Evolutionary conservation across 139 green algal genomes (phyloP).

Genomic region (Edaphochlamys debaryana): DNA sequence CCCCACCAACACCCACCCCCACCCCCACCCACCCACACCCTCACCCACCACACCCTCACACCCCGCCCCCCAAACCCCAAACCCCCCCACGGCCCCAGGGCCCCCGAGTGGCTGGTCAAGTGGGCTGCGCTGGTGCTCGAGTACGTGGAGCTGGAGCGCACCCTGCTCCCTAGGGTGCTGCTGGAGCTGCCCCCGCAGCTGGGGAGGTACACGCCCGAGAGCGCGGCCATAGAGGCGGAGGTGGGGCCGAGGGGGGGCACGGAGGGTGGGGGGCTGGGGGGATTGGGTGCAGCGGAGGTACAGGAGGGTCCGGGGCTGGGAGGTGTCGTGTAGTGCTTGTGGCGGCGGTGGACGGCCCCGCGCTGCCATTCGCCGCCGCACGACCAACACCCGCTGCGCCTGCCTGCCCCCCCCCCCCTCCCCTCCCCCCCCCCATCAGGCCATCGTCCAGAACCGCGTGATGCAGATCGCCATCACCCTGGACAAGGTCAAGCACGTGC

Average conservation of each 20-base stretch:
- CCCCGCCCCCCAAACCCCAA: neutral
- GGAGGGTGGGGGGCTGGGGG: neutral
- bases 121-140: slow-evolving; percentile 80
- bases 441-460: slow-evolving; percentile 76
- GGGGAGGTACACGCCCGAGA: slow-evolving; percentile 34
- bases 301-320: no score
- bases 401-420: neutral
- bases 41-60: neutral
- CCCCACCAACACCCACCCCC: neutral
- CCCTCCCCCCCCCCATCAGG: neutral
- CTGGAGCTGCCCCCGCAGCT: slow-evolving; percentile 53
- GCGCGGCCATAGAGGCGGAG: no score
- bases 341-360: neutral
- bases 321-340: neutral
- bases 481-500: slow-evolving; percentile 87
- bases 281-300: no score
- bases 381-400: neutral
- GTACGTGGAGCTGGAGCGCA: slow-evolving; percentile 80
- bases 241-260: slow-evolving; percentile 27
- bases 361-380: neutral
- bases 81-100: neutral
- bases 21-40: neutral
- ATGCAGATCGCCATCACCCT: slow-evolving; percentile 91
- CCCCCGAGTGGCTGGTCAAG: slow-evolving; percentile 84
- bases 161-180: slow-evolving; percentile 70